A percentile compares a stretch with the other conserved stretches of the same genome.
phyloP scores from a whole-genome alignment of 192 early-diverging fungal genomes.

The Entomortierella chlamydospora region DNA sequence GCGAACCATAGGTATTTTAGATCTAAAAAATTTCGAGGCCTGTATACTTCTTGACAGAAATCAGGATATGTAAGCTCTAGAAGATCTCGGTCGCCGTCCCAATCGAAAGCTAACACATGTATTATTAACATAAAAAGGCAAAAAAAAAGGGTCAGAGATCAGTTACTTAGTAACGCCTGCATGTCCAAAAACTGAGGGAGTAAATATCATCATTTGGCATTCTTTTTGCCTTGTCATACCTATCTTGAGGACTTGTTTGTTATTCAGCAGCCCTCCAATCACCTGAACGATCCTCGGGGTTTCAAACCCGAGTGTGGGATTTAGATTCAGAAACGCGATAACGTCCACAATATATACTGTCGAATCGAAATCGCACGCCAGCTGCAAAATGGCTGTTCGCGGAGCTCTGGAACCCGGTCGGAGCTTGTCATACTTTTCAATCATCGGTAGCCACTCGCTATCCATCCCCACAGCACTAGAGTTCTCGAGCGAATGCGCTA shows the following conservation, averaged over 20 bases:
- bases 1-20: constrained; percentile 20
- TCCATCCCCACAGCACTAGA: constrained; percentile 27
- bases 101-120: constrained; percentile 21
- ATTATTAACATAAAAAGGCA: not conserved
- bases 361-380: constrained; percentile 13
- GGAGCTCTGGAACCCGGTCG: not conserved
- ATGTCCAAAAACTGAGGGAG: no score
- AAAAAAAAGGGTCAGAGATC: no score
- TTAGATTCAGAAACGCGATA: constrained; percentile 11
- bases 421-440: not conserved
- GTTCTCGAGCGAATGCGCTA: not conserved
- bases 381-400: constrained; percentile 26
- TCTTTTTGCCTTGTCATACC: constrained; percentile 1
- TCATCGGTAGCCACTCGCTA: constrained; percentile 32
- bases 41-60: not conserved
- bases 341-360: constrained; percentile 32
- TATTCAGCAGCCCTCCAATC: constrained; percentile 14
- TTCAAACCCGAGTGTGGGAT: not conserved
- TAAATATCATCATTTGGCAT: no score
- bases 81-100: constrained; percentile 40
- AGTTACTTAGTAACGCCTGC: no score
- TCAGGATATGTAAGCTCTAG: constrained; percentile 10
- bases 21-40: constrained; percentile 23
- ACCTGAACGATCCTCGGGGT: constrained; percentile 4
- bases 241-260: constrained; percentile 10